A percentile compares a stretch with the other conserved stretches of the same genome.
phyloP scores from a whole-genome alignment of 768 basidiomycete genomes.

The Suillus weaverae region DNA sequence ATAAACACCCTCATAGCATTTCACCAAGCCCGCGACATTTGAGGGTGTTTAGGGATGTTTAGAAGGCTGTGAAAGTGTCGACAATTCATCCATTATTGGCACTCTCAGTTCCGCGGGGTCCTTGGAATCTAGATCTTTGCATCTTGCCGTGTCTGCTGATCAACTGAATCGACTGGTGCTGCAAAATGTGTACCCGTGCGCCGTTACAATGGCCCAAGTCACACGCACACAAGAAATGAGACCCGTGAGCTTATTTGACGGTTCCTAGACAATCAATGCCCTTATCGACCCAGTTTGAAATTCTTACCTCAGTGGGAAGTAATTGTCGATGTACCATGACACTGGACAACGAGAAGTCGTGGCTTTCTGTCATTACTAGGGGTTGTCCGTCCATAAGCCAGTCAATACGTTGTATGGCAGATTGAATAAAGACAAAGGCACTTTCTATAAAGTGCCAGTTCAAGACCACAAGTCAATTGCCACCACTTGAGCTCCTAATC shows the following conservation, averaged over 20 bases:
- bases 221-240: neutral
- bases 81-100: neutral
- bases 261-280: neutral
- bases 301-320: neutral
- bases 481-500: neutral
- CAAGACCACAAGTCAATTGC: neutral
- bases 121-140: neutral
- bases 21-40: neutral
- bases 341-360: neutral
- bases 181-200: neutral
- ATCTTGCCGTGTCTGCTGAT: constrained; percentile 1
- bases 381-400: neutral
- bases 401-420: neutral
- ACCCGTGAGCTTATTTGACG: neutral
- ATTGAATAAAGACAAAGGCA: neutral
- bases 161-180: neutral
- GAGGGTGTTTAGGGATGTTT: no score
- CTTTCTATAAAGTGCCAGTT: neutral
- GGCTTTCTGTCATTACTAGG: neutral
- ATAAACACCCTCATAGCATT: neutral
- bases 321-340: neutral
- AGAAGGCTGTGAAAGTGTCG: no score
- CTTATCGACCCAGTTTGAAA: neutral
- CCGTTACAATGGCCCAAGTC: neutral
- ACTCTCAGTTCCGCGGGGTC: constrained; percentile 1